Base-by-base conservation (phyloP, 2,329 filamentous ascomycete genomes). In the Venturia asperata region DNA sequence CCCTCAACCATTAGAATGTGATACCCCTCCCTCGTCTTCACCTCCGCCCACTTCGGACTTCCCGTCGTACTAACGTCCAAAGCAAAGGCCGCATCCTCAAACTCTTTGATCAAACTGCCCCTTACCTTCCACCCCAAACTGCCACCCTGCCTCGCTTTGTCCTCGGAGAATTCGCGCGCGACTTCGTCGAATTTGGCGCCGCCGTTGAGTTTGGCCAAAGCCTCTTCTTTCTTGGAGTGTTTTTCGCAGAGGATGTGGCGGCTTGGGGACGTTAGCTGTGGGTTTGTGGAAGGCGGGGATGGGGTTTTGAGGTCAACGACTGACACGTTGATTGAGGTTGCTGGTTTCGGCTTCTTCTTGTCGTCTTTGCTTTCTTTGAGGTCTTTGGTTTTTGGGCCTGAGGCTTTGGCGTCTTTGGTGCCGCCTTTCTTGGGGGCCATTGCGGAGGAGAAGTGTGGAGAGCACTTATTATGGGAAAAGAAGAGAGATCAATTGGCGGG, bases 1-100 rank as follows among this genome's bases (percentile, higher is more conserved):
- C 85, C 85, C 71, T 87, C 85, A 3, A 92, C 89, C 86, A 92
- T 91, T 69, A 92, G 85, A 68, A 92, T 85, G 74, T 92, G 89
- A 78, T 92, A 92, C 0, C 89, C 90, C 76, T 89, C 87, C 0
- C 79, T 81, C 1, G 89, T 92, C 80, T 90, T 91, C 27, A 82
- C 86, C 77, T 91, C 87, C 1, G 80, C 88, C 72, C 83, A 82
- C 72, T 86, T 87, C 1, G 89, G 87, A 66, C 77, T 86, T 15
- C 74, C 79, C 15, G 85, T 87, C 10, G 85, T 86, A 71, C 87
- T 90, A 1, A 83, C 77, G 69, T 88, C 85, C 43, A 92, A 79
- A 34, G 81, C 83, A 74, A 87, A 92, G 10, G 89, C 90, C 11
- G 89, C 83, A 67, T 86, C 85, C 71, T 90, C 89, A 70, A 93